Base-by-base conservation (phyloP, 2,329 filamentous ascomycete species). In the Botrytis pseudocinerea region DNA sequence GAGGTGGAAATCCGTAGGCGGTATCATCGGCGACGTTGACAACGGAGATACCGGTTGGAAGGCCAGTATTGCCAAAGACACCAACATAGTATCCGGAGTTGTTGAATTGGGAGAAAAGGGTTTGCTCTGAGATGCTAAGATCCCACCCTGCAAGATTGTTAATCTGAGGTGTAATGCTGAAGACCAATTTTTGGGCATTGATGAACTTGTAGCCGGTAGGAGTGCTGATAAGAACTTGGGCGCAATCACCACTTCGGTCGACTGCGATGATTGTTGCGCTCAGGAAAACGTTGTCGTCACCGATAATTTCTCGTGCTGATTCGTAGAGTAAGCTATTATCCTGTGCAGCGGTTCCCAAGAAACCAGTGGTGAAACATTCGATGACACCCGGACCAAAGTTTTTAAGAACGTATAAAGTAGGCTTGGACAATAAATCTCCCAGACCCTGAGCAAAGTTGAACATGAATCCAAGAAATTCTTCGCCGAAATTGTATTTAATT, bases 371-470 rank as follows among this genome's bases (percentile, higher is more conserved):
- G n/a, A 76, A 42, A 20, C 40, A 61, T 12, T 69, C 57, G 10
- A 79, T 65, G 25, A 77, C 69, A 32, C 71, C 72, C 2, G 61
- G 22, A 8, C 81, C 81, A 66, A 83, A 83, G 4, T 79, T 79
- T 74, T 85, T 84, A 75, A 87, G 81, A 22, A 86, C 81, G 75
- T 85, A 85, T 10, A 88, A 72, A 0, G 84, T 84, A n/a, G 83
- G 81, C 18, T 81, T 75, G 5, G 81, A 80, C 8, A 84, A 78
- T 54, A 86, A 80, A 74, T 87, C 83, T 25, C 83, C 83, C 2
- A 85, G 76, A 4, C 85, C 86, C 68, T 85, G 82, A 35, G 83
- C 82, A 72, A 82, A 82, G 22, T 77, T 76, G 74, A 82, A 85
- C 25, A 86, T 80, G 12, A 81, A 79, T n/a, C 80, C 81, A 1